Evolutionary conservation across 208 protist genomes (phyloP), one percentile per base, ranked within the genome.

Genomic region (Crithidia fasciculata): DNA sequence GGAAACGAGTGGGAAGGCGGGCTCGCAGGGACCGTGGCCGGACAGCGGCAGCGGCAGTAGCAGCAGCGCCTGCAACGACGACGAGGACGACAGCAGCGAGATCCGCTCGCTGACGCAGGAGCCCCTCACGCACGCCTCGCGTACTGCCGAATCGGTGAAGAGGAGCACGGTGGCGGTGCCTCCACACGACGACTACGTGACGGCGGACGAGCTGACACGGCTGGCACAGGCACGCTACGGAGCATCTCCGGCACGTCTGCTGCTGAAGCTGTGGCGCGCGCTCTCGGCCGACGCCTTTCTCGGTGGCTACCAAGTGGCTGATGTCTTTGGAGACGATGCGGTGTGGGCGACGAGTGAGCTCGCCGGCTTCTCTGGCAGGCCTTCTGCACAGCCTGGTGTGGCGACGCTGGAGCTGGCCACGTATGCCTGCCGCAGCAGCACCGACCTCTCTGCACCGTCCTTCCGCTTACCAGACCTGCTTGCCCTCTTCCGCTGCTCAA

Each of bases 201-300:
- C 36, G 10, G 6, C 56, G 19, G 41, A 78, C 52, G 74, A 68
- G 58, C 64, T 79, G 9, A 70, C 68, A 10, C 72, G 54, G 2
- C 47, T 69, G 36, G 62, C 69, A n/a, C 55, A 63, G 61, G 44
- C 62, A 2, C 69, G 64, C 50, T 77, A 69, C 61, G 76, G 60
- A 0, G 76, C 68, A 0, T 76, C 70, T 0, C 70, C 72, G n/a
- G 77, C 72, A 3, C 72, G 80, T 36, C 68, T 85, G 7, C 54
- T 92, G 50, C 50, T 89, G 10, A 79, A 81, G 49, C 75, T 92
- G 47, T 92, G 87, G 87, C 53, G 72, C 12, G 84, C 84, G 41
- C 74, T 87, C 52, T 82, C 80, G 8, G 56, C 64, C 0, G 78
- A 90, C 53, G 52, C 66, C 0, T 89, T 92, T 71, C 12, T 79